Evolutionary conservation across 129 eudicot genomes (phyloP), one percentile per base, ranked within the genome.

Genomic region (Oenanthe sinensis): DNA sequence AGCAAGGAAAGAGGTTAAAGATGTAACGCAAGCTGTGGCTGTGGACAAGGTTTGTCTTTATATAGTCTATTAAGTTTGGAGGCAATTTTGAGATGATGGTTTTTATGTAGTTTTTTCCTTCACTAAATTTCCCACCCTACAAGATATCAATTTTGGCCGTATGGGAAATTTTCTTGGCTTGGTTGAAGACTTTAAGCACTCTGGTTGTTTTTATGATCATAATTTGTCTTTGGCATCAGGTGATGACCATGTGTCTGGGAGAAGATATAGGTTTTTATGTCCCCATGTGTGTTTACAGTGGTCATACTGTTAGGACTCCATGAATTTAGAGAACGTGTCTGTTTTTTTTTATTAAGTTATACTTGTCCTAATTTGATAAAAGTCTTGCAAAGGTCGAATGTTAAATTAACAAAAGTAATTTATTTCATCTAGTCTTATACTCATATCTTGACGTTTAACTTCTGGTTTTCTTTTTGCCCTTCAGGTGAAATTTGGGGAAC

Each of bases 401-500:
- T 60, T 60, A 11, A 17, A 20, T 8, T 45, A 24, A 40, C 11
- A 7, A 46, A 24, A 13, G n/a, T 74, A 24, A 74, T 45, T 46
- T 74, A 13, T 24, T 49, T 43, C 6, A 24, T 44, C 14, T 71
- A n/a, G 13, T 52, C 20, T 75, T 54, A 17, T 71, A n/a, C 5
- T 52, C 20, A 50, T 54, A 17, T 77, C 36, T 55, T 28, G 42
- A 37, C 10, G 40, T 65, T 55, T 76, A 48, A 49, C 4, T 14
- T 46, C 33, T 46, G 20, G 7, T 24, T 11, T 1, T 22, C 12
- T 6, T 43, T 63, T 17, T 40, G 39, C 42, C 45, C 63, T 36
- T 80, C 94, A 95, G 99, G 88, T 95, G 78, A 95, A 87, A 82
- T 78, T 95, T 76, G 97, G 97, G 87, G 97, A 95, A 86, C 97